Percentiles rank a stretch among this genome's conserved stretches.
Evolutionary conservation across 352 stramenopile species (phyloP).

Genomic region (Globisporangium middletonii): DNA sequence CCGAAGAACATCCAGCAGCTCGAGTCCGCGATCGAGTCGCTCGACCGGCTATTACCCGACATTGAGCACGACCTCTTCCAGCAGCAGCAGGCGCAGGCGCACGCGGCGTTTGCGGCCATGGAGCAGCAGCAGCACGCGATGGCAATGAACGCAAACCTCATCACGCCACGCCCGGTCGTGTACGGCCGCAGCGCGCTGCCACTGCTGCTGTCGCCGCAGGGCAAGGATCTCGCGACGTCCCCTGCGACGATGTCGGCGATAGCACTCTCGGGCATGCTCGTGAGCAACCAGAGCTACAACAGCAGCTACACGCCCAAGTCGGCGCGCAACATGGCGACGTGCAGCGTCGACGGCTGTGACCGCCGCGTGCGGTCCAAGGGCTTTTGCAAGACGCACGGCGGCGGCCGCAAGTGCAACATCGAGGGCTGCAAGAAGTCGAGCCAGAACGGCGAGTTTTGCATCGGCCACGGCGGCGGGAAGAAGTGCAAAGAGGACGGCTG

Average conservation of each 20-base stretch:
- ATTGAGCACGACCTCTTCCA: conserved; percentile 64
- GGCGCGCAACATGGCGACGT: conserved; percentile 54
- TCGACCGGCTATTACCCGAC: conserved; percentile 61
- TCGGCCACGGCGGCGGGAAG: conserved; percentile 80
- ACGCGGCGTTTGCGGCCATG: conserved; percentile 11
- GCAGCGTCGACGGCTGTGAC: conserved; percentile 53
- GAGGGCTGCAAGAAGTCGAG: conserved; percentile 84
- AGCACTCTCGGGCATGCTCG: conserved; percentile 23
- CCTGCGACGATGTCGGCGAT: conserved; percentile 23
- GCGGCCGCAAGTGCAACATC: conserved; percentile 78
- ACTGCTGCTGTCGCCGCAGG: conserved; percentile 28
- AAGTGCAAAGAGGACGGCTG: conserved; percentile 83
- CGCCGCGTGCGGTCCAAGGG: conserved; percentile 72
- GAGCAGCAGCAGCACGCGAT: conserved; percentile 5
- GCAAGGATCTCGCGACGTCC: conserved; percentile 22
- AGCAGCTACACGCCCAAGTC: conserved; percentile 26
- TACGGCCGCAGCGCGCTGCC: conserved; percentile 28
- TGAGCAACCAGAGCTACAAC: conserved; percentile 6
- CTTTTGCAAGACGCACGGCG: conserved; percentile 84
- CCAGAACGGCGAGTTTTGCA: conserved; percentile 86
- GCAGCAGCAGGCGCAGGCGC: conserved; percentile 5
- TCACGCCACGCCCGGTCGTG: conserved; percentile 27
- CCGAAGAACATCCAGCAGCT: conserved; percentile 57
- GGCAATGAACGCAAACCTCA: conserved; percentile 12
- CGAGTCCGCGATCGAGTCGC: conserved; percentile 66